A percentile compares a stretch with the other conserved stretches of the same genome.
Conservation (phyloP, 2,329 filamentous ascomycete genomes). For the Penicillium sp. region DNA sequence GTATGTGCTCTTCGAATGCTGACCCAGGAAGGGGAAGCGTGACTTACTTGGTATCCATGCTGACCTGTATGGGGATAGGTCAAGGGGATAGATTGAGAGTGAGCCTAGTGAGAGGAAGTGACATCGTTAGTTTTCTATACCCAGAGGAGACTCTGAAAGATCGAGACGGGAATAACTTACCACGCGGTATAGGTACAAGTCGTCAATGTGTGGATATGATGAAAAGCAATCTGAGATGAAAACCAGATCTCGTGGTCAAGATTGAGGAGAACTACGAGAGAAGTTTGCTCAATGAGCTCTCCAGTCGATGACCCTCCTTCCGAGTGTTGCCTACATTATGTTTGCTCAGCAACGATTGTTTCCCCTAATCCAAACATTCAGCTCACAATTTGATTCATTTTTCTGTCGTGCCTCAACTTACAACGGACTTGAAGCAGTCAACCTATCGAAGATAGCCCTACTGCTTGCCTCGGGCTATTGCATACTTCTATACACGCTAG, state of each 20-base stretch:
- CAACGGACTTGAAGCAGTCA: neutral
- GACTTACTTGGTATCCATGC: neutral
- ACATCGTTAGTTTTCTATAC: neutral
- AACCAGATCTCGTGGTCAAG: neutral
- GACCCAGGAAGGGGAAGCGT: neutral
- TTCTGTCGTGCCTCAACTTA: neutral
- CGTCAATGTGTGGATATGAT: neutral
- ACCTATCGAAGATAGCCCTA: neutral
- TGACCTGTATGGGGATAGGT: accelerated
- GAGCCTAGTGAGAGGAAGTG: neutral
- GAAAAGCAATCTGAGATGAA: neutral
- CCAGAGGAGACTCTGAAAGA: neutral
- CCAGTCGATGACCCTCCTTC: neutral
- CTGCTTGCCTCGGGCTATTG: neutral
- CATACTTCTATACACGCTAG: neutral
- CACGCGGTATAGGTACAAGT: neutral
- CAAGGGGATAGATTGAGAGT: neutral
- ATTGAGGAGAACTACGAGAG: neutral
- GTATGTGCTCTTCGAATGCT: neutral
- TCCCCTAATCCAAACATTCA: neutral
- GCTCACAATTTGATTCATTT: neutral
- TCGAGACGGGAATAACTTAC: neutral
- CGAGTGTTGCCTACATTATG: neutral
- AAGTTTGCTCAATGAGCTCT: neutral
- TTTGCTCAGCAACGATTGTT: neutral